A percentile compares a stretch with the other conserved stretches of the same genome.
Evolutionary conservation across 306 rosid species (phyloP).

Genomic region (Citrullus mucosospermus): DNA sequence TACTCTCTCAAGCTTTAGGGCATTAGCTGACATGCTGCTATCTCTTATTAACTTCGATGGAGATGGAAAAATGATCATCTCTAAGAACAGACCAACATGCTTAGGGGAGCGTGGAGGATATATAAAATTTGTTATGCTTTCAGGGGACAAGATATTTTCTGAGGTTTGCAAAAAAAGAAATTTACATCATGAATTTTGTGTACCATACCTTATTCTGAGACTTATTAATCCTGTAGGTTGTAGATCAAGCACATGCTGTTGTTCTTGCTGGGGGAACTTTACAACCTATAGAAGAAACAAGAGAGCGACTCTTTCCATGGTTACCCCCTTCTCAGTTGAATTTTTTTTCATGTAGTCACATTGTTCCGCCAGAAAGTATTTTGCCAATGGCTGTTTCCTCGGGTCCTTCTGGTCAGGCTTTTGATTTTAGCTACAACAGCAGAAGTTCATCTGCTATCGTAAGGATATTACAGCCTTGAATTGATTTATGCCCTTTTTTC

Average conservation of each 20-base stretch:
- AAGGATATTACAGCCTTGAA: slow-evolving; percentile 16
- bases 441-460: slow-evolving; percentile 59
- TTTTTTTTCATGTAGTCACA: slow-evolving; percentile 83
- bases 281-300: slow-evolving; percentile 86
- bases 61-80: slow-evolving; percentile 79
- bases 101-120: slow-evolving; percentile 43
- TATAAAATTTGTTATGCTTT: slow-evolving; percentile 81
- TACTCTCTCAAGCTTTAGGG: slow-evolving; percentile 66
- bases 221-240: slow-evolving; percentile 40
- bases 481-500: neutral
- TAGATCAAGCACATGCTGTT: slow-evolving; percentile 77
- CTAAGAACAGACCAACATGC: slow-evolving; percentile 35
- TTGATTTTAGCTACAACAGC: slow-evolving; percentile 76
- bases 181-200: neutral
- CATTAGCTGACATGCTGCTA: slow-evolving; percentile 50
- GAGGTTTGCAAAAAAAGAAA: slow-evolving; percentile 47
- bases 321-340: slow-evolving; percentile 46
- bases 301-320: slow-evolving; percentile 83
- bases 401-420: slow-evolving; percentile 73
- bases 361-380: slow-evolving; percentile 75
- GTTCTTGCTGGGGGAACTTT: slow-evolving; percentile 86
- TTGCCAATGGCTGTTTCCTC: slow-evolving; percentile 73
- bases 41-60: slow-evolving; percentile 66
- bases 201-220: neutral
- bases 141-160: slow-evolving; percentile 79